Evolutionary conservation across 371 early-diverging fungal genomes (phyloP), one percentile per base, ranked within the genome.

Genomic region (Gilbertella persicaria): DNA sequence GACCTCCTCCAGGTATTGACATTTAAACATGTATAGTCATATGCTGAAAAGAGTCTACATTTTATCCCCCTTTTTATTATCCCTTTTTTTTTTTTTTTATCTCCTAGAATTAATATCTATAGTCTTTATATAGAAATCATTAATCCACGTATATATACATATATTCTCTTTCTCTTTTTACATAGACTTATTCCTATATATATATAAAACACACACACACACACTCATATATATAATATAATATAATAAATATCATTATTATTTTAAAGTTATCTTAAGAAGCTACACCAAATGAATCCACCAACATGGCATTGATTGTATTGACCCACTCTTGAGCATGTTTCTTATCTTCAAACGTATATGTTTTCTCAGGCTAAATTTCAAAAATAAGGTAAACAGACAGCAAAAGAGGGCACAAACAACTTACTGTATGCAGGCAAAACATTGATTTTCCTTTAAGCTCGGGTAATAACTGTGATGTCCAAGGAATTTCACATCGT

Each of bases 401-500:
- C 10, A 1, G 16, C 16, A 20, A 13, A 2, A 16, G 17, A 25
- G 30, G 25, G 36, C 23, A 8, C n/a, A 23, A 41, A 17, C 2
- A 46, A 14, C 5, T 67, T 77, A 81, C 82, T 16, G 86, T 84
- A 49, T 84, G 83, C 9, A 89, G 74, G 55, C 77, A 79, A 49
- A 87, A 87, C 16, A 68, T 64, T 21, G 79, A 79, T 55, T 68
- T 77, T 12, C 82, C 80, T 53, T 84, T 83, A 10, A 80, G 39
- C 66, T 86, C 85, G 1, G 80, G 73, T 5, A 76, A 57, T 14
- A 79, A 42, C 2, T 69, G 55, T 7, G 78, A 58, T 0, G 72
- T 73, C 79, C 85, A 84, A 20, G 75, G 60, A 38, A 89, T 85
- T 55, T 87, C 86, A 21, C 80, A 79, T 20, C 64, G 50, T 20